A percentile compares a stretch with the other conserved stretches of the same genome.
These are phyloP conservation scores for Monosporascus sp. DNA, from an alignment of 2,329 filamentous ascomycete species.

Conservation along the genomic window DNA sequence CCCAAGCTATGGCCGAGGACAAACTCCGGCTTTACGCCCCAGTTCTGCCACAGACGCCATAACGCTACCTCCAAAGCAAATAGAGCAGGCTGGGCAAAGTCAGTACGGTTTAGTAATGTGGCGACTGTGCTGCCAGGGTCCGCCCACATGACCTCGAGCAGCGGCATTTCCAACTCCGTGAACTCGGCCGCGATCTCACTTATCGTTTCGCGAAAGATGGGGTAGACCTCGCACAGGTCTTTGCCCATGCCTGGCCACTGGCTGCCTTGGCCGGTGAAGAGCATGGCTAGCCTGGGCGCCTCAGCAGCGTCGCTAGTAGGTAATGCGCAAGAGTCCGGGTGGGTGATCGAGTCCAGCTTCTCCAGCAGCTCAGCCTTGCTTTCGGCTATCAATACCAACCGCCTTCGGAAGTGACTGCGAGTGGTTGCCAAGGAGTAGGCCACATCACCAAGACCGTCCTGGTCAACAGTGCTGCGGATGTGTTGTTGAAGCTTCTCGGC, in stretches of 20 bases:
- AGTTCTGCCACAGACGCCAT: constrained; percentile 24
- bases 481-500: constrained; percentile 12
- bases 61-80: constrained; percentile 28
- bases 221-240: constrained; percentile 17
- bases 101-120: constrained; percentile 21
- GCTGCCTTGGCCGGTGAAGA: constrained; percentile 32
- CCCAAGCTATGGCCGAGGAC: constrained; percentile 26
- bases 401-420: constrained; percentile 19
- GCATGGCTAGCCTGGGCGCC: constrained; percentile 19
- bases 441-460: constrained; percentile 14
- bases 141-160: constrained; percentile 27
- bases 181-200: constrained; percentile 16
- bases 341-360: constrained; percentile 6
- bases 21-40: constrained; percentile 23
- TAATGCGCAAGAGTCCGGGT: too few relatives aligned
- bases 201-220: constrained; percentile 22
- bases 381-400: constrained; percentile 16
- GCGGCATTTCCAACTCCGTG: constrained; percentile 16
- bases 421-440: constrained; percentile 26
- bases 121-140: constrained; percentile 13
- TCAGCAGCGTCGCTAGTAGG: neutral
- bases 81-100: constrained; percentile 27
- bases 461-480: constrained; percentile 2
- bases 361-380: constrained; percentile 13
- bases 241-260: constrained; percentile 27